These are phyloP conservation scores for Fusarium dlaminii DNA, from an alignment of 2,329 filamentous ascomycete genomes.

Conservation along the genomic window DNA sequence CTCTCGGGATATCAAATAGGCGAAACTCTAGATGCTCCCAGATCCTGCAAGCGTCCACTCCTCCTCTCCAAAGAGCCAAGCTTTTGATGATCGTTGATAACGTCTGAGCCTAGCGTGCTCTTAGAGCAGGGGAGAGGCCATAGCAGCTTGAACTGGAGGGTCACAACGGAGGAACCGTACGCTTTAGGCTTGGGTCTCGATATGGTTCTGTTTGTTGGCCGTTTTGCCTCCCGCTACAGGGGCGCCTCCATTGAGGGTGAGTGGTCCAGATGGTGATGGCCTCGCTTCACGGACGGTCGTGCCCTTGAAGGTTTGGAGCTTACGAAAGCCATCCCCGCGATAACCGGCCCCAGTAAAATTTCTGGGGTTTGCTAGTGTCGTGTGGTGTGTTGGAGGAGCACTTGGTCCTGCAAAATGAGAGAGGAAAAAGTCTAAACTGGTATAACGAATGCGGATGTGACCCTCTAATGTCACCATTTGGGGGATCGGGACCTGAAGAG, in stretches of 20 bases:
- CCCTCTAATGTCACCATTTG: conserved; percentile 14
- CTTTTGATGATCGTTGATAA: conserved; percentile 19
- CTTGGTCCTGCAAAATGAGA: not conserved
- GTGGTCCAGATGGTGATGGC: conserved; percentile 1
- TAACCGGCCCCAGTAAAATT: conserved; percentile 1
- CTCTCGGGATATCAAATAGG: conserved; percentile 28
- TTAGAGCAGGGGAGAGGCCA: not conserved
- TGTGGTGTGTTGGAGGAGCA: not conserved
- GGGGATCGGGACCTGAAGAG: not conserved
- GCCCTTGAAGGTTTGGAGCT: conserved; percentile 23
- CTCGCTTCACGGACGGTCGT: not conserved
- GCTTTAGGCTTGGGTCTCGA: conserved; percentile 14
- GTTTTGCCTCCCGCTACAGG: conserved; percentile 32
- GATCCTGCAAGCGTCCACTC: conserved; percentile 36
- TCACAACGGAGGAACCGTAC: conserved; percentile 15
- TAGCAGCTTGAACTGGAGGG: not conserved
- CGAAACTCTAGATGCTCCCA: conserved; percentile 25
- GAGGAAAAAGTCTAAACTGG: conserved; percentile 19
- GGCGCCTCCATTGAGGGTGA: not conserved
- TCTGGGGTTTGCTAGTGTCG: conserved; percentile 8
- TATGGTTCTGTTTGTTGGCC: conserved; percentile 14
- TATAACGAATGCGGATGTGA: conserved; percentile 29
- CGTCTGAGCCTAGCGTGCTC: conserved; percentile 10
- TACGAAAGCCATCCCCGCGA: conserved; percentile 26
- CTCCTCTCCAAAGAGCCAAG: not conserved